A percentile compares a stretch with the other conserved stretches of the same genome.
Conservation (phyloP, 495 filamentous ascomycete genomes). For the Penicillium canariense region DNA sequence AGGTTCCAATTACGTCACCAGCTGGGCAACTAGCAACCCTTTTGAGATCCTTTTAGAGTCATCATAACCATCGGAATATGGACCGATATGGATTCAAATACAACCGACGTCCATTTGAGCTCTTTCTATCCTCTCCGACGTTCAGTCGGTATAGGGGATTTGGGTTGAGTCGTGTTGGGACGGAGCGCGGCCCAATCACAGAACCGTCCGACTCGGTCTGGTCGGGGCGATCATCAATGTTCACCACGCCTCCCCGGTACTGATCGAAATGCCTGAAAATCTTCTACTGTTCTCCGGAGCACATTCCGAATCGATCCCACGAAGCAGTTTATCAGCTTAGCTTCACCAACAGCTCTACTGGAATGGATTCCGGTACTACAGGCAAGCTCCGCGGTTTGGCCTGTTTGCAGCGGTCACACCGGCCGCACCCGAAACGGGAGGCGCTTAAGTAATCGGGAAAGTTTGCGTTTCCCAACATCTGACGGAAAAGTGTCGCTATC, state of each 20-base stretch:
- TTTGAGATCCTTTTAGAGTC: no score
- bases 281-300: background rate
- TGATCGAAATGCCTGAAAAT: background rate
- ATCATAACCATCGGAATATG: no score
- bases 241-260: background rate
- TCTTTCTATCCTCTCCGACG: background rate
- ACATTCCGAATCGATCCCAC: no score
- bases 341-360: background rate
- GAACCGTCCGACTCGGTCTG: background rate
- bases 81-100: no score
- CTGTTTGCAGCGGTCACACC: conserved; percentile 39
- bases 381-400: conserved; percentile 25
- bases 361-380: background rate
- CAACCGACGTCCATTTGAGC: no score
- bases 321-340: background rate
- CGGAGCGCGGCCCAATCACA: background rate
- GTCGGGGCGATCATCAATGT: background rate
- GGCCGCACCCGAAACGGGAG: conserved; percentile 35
- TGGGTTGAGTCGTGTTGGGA: conserved; percentile 3
- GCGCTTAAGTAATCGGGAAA: conserved; percentile 40
- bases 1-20: no score
- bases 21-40: no score
- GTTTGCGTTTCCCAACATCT: conserved; percentile 45
- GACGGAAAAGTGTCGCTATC: conserved; percentile 28
- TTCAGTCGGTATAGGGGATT: background rate